phyloP scores from a whole-genome alignment of 2,329 filamentous ascomycete species.

The Phaeoacremonium minimum region DNA sequence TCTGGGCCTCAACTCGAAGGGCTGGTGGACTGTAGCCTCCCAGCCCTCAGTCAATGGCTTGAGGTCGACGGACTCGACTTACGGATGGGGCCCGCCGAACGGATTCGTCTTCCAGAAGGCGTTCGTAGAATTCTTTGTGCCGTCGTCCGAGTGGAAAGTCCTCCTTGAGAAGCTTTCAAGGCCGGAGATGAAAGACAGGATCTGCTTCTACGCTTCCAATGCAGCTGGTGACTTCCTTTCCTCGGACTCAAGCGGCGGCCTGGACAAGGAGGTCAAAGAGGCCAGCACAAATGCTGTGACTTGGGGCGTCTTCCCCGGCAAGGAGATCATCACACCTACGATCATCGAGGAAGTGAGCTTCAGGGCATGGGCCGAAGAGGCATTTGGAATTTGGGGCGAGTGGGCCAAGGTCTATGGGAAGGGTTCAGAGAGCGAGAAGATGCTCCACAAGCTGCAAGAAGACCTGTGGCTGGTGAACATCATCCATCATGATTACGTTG shows the following conservation, averaged over 20 bases:
- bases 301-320: conserved; percentile 92
- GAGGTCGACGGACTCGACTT: conserved; percentile 69
- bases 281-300: conserved; percentile 86
- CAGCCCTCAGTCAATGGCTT: conserved; percentile 91
- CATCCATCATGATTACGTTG: conserved; percentile 75
- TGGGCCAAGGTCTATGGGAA: conserved; percentile 82
- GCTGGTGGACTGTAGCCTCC: conserved; percentile 95
- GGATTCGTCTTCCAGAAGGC: conserved; percentile 98
- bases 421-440: conserved; percentile 63
- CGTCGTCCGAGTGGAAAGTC: conserved; percentile 63
- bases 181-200: conserved; percentile 55
- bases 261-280: conserved; percentile 19
- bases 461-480: conserved; percentile 89
- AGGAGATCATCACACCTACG: conserved; percentile 93
- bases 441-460: conserved; percentile 63
- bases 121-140: conserved; percentile 94
- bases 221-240: conserved; percentile 72
- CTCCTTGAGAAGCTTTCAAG: conserved; percentile 60
- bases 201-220: conserved; percentile 89
- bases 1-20: conserved; percentile 68
- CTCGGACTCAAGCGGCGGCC: conserved; percentile 44
- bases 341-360: conserved; percentile 97
- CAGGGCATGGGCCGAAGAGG: conserved; percentile 90
- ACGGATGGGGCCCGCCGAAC: conserved; percentile 89
- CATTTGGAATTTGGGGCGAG: conserved; percentile 91